A percentile compares a stretch with the other conserved stretches of the same genome.
These are phyloP conservation scores for Calonectria hawksworthii DNA, from an alignment of 2,329 filamentous ascomycete species.

Conservation along the genomic window DNA sequence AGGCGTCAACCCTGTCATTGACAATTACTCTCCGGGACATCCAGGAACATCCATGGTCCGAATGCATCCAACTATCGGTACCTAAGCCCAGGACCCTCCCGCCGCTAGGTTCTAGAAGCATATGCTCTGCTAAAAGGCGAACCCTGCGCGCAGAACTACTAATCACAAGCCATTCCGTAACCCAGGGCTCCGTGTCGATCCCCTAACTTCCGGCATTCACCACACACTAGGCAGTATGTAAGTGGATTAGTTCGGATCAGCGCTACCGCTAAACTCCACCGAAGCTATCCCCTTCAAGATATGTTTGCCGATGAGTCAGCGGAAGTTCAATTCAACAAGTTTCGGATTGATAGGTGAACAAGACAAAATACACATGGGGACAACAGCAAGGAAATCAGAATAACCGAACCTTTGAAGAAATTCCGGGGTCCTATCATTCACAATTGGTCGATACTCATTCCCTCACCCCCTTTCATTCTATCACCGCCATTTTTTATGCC, in stretches of 20 bases:
- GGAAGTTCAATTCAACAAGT: background rate
- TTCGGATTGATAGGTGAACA: background rate
- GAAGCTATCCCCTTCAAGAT: background rate
- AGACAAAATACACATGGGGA: background rate
- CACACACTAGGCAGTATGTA: background rate
- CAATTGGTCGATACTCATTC: background rate
- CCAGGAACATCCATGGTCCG: too few species aligned
- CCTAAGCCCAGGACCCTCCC: background rate
- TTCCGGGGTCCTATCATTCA: background rate
- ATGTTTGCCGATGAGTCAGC: background rate
- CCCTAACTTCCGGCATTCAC: background rate
- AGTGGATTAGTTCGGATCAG: background rate
- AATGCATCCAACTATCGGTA: too few species aligned
- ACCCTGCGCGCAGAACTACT: background rate
- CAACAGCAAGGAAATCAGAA: background rate
- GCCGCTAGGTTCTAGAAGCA: background rate
- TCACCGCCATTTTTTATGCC: background rate
- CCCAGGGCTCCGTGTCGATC: background rate
- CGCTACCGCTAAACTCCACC: background rate
- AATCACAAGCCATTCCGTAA: background rate
- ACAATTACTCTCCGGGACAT: too few species aligned
- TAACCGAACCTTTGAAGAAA: background rate
- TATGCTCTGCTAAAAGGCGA: background rate
- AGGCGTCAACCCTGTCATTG: too few species aligned
- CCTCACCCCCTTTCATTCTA: background rate